Evolutionary conservation across 768 basidiomycete species (phyloP).

Genomic region (Rhizopogon vulgaris): DNA sequence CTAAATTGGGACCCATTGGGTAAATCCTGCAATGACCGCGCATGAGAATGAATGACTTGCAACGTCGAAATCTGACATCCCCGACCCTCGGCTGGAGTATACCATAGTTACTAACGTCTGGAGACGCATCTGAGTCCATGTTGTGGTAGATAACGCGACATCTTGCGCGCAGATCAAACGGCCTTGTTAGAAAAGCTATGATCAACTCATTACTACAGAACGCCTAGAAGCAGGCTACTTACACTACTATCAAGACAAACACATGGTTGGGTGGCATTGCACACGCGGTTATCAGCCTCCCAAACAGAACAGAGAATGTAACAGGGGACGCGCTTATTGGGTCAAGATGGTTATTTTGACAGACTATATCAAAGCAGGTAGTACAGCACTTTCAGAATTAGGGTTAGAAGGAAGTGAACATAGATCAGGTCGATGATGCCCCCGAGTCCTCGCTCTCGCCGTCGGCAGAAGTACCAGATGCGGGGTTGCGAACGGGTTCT

Average conservation of each 20-base stretch:
- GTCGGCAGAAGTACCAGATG: conserved; percentile 38
- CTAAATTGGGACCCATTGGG: conserved; percentile 11
- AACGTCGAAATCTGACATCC: no score
- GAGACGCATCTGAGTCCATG: no score
- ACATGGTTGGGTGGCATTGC: no score
- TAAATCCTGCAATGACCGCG: not conserved
- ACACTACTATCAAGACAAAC: no score
- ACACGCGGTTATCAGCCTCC: not conserved
- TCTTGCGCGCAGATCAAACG: no score
- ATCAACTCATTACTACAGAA: no score
- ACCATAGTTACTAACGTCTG: no score
- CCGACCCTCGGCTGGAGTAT: no score
- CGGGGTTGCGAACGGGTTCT: conserved; percentile 65
- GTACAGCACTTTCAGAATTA: conserved; percentile 22
- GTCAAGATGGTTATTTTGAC: conserved; percentile 12
- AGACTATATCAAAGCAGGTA: conserved; percentile 27
- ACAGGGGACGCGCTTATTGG: not conserved
- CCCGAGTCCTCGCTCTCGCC: conserved; percentile 55
- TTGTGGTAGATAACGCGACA: no score
- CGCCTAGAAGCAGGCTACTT: no score
- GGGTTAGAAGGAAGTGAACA: conserved; percentile 17
- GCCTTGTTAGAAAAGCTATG: no score
- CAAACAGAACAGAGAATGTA: not conserved
- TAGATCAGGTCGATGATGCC: conserved; percentile 26
- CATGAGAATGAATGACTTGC: no score